Evolutionary conservation across 306 rosid genomes (phyloP).

Genomic region (Purshia tridentata): DNA sequence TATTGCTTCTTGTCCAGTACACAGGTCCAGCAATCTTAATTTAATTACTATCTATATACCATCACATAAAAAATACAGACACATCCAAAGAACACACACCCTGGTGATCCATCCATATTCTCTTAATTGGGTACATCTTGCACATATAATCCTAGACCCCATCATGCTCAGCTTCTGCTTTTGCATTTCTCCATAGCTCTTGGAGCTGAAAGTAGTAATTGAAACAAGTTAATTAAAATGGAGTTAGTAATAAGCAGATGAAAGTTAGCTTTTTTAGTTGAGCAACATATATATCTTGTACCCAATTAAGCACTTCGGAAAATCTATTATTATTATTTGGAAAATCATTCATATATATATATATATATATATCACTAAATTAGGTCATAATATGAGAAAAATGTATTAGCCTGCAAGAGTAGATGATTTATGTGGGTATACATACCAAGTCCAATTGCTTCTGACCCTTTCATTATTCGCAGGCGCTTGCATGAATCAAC

Average conservation of each 20-base stretch:
- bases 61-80: slow-evolving; percentile 54
- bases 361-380: no score
- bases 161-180: slow-evolving; percentile 74
- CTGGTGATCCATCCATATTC: slow-evolving; percentile 26
- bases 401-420: neutral
- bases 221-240: neutral
- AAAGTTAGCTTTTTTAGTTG: neutral
- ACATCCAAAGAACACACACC: slow-evolving; percentile 45
- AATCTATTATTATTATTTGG: neutral
- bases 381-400: neutral
- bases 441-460: slow-evolving; percentile 97
- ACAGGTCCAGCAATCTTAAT: slow-evolving; percentile 35
- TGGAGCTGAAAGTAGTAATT: slow-evolving; percentile 67
- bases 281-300: neutral
- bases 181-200: slow-evolving; percentile 99
- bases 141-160: neutral
- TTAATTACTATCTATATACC: slow-evolving; percentile 55
- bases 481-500: slow-evolving; percentile 98
- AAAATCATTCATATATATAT: neutral
- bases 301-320: neutral
- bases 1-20: slow-evolving; percentile 71
- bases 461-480: slow-evolving; percentile 97
- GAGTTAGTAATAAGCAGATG: neutral
- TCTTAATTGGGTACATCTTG: neutral
- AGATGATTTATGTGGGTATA: neutral